A percentile compares a stretch with the other conserved stretches of the same genome.
Evolutionary conservation across 352 stramenopile genomes (phyloP).

Genomic region (Globisporangium perplexum): DNA sequence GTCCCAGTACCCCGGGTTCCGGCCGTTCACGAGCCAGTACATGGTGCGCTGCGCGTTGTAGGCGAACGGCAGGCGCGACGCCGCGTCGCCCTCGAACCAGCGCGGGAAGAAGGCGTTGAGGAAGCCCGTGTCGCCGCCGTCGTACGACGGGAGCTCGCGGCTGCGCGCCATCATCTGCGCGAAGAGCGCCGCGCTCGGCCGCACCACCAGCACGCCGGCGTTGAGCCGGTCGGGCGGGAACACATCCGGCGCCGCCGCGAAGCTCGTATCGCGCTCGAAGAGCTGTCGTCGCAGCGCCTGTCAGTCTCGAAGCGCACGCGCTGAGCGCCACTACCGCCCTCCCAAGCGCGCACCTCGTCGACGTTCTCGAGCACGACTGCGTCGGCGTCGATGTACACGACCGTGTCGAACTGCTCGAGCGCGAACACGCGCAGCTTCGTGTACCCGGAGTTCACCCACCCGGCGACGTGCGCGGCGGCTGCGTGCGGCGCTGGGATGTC

Average conservation of each 20-base stretch:
- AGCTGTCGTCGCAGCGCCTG: conserved; percentile 5
- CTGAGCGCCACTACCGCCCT: too few relatives aligned
- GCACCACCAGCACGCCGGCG: conserved; percentile 69
- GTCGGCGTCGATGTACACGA: conserved; percentile 86
- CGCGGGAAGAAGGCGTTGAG: conserved; percentile 79
- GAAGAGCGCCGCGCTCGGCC: conserved; percentile 38
- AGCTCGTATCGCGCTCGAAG: conserved; percentile 47
- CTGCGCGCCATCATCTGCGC: conserved; percentile 43
- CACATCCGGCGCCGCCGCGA: conserved; percentile 77
- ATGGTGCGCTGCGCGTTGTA: conserved; percentile 85
- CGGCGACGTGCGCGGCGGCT: conserved; percentile 18
- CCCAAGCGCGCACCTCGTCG: conserved; percentile 26
- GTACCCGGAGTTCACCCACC: conserved; percentile 40
- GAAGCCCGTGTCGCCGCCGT: conserved; percentile 80
- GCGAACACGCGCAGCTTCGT: conserved; percentile 44
- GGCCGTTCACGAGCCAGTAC: conserved; percentile 71
- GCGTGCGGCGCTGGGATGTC: conserved; percentile 21
- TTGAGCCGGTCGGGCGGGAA: conserved; percentile 87
- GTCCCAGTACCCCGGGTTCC: conserved; percentile 71
- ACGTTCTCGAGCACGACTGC: conserved; percentile 71
- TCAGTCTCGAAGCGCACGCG: too few relatives aligned
- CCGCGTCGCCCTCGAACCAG: conserved; percentile 51
- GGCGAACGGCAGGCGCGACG: conserved; percentile 53
- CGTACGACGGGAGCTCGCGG: conserved; percentile 46
- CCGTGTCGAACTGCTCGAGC: conserved; percentile 65